A percentile compares a stretch with the other conserved stretches of the same genome.
phyloP scores from a whole-genome alignment of 345 rosid genomes.

The Citrus sp. region DNA sequence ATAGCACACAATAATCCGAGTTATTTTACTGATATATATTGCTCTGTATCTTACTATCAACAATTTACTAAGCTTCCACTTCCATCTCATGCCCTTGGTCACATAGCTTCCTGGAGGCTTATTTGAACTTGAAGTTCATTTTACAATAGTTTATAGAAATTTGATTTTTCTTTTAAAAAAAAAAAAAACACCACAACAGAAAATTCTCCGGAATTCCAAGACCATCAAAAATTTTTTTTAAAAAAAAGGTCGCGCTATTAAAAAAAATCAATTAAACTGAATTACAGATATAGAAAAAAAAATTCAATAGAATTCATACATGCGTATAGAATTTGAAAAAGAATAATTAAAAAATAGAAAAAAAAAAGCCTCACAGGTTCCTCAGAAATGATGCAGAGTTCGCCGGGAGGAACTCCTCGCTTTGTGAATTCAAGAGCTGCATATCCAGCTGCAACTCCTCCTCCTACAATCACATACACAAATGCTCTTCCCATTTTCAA shows the following conservation, averaged over 20 bases:
- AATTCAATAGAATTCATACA: background rate
- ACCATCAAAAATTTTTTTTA: background rate
- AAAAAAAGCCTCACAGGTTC: slow-evolving; percentile 66
- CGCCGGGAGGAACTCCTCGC: slow-evolving; percentile 72
- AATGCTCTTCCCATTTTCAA: slow-evolving; percentile 89
- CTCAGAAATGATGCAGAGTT: slow-evolving; percentile 91
- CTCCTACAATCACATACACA: slow-evolving; percentile 90
- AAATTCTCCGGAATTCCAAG: background rate
- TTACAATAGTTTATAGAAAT: background rate
- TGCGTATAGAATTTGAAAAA: background rate
- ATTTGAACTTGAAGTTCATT: background rate
- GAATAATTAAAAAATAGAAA: background rate
- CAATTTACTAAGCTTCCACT: background rate
- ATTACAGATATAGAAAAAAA: background rate
- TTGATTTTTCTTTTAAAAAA: background rate
- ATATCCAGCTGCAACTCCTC: slow-evolving; percentile 96
- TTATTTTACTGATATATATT: background rate
- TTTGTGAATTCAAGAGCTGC: slow-evolving; percentile 93
- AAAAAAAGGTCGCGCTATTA: no score
- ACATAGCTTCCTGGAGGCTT: background rate
- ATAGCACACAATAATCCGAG: background rate
- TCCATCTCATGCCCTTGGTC: background rate
- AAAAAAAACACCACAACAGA: no score
- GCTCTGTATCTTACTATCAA: background rate
- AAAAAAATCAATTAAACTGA: slow-evolving; percentile 9